phyloP scores from a whole-genome alignment of 345 rosid species.

The Microthlaspi erraticum region DNA sequence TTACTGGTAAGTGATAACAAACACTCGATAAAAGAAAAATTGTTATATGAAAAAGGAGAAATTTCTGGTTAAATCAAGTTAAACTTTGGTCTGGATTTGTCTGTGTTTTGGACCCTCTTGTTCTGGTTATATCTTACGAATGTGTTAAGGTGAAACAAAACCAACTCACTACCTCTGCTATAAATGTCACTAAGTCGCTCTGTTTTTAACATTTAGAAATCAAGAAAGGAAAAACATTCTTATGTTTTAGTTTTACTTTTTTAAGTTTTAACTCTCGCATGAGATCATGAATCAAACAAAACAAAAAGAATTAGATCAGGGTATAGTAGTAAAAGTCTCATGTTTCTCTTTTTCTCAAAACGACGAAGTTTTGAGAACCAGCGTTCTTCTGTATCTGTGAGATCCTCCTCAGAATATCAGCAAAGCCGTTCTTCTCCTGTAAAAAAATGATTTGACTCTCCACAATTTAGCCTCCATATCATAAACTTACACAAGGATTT shows the following conservation, averaged over 20 bases:
- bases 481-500: neutral
- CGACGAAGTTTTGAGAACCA: conserved; percentile 69
- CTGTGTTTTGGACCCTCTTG: neutral
- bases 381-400: conserved; percentile 89
- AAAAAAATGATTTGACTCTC: neutral
- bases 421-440: conserved; percentile 91
- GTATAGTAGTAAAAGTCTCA: conserved; percentile 30
- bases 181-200: neutral
- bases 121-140: neutral
- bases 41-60: no score
- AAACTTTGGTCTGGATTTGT: conserved; percentile 1
- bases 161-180: conserved; percentile 4
- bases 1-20: no score
- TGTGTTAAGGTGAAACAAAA: conserved; percentile 7
- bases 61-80: neutral
- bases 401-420: conserved; percentile 76
- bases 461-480: conserved; percentile 6
- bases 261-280: conserved; percentile 13
- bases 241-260: no score
- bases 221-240: neutral
- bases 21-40: no score
- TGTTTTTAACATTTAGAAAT: neutral
- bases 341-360: conserved; percentile 75
- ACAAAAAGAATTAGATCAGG: neutral
- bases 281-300: neutral